A percentile compares a stretch with the other conserved stretches of the same genome.
phyloP scores from a whole-genome alignment of 495 filamentous ascomycete genomes.

The Ascodesmis nigricans region DNA sequence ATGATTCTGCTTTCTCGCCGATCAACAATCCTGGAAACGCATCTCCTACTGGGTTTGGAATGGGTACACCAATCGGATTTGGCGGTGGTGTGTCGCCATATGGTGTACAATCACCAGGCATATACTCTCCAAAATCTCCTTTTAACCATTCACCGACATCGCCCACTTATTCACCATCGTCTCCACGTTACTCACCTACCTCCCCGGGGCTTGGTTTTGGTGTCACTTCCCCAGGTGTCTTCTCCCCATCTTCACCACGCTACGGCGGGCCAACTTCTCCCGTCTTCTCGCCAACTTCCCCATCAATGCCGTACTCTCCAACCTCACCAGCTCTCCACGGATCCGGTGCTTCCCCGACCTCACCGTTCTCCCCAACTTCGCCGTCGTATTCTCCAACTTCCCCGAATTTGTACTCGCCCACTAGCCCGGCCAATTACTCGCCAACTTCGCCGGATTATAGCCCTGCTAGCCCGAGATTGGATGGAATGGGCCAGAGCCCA shows the following conservation, averaged over 20 bases:
- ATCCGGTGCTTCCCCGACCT: constrained; percentile 27
- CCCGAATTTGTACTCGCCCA: constrained; percentile 27
- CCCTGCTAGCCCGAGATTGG: constrained; percentile 20
- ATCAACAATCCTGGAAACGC: constrained; percentile 59
- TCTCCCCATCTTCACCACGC: constrained; percentile 44
- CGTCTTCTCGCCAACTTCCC: constrained; percentile 54
- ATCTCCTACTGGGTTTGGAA: constrained; percentile 49
- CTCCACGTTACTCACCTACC: constrained; percentile 40
- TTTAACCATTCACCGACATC: constrained; percentile 52
- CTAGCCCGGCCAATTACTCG: constrained; percentile 41
- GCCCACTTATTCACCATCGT: constrained; percentile 48
- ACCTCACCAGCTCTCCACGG: constrained; percentile 23
- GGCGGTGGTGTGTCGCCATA: constrained; percentile 22
- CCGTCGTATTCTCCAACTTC: constrained; percentile 41
- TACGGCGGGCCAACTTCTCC: constrained; percentile 75
- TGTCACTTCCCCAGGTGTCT: constrained; percentile 35
- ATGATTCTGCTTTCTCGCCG: constrained; percentile 70
- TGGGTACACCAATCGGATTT: constrained; percentile 32
- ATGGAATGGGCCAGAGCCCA: constrained; percentile 17
- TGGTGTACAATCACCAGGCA: constrained; percentile 40
- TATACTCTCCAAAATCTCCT: constrained; percentile 50
- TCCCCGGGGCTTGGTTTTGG: constrained; percentile 34
- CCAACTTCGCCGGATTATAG: constrained; percentile 41
- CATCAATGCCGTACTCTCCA: constrained; percentile 30
- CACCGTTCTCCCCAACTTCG: constrained; percentile 41